Evolutionary conservation across 116 monocot genomes (phyloP).

Genomic region (Papilionanthe hybrid): DNA sequence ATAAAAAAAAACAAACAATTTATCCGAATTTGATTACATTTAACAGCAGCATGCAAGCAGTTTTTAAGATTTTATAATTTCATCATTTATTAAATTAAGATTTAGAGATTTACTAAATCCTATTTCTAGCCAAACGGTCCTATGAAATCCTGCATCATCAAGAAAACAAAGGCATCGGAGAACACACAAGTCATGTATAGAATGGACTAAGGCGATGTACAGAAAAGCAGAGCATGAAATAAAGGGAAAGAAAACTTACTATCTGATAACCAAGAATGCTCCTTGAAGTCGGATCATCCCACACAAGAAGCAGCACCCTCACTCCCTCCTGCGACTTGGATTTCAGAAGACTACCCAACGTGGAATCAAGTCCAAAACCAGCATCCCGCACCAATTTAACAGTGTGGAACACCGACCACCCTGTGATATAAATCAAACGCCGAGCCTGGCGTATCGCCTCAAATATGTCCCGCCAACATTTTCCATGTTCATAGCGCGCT

Average conservation of each 20-base stretch:
- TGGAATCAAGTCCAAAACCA: conserved; percentile 11
- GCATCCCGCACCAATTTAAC: conserved; percentile 53
- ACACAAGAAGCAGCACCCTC: conserved; percentile 83
- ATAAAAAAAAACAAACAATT: no score
- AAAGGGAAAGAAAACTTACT: conserved; percentile 23
- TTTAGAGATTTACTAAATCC: background rate
- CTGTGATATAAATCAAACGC: conserved; percentile 69
- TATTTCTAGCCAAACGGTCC: background rate
- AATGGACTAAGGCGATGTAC: background rate
- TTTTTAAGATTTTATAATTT: background rate
- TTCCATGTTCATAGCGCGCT: conserved; percentile 60
- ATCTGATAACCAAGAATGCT: conserved; percentile 64
- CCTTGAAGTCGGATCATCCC: conserved; percentile 97
- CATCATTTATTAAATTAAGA: background rate
- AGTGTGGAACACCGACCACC: conserved; percentile 86
- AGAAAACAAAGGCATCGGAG: background rate
- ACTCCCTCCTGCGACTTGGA: conserved; percentile 85
- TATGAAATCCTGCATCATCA: background rate
- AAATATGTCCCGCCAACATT: conserved; percentile 81
- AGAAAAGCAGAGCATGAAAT: background rate
- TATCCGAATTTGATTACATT: background rate
- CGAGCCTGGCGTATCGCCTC: conserved; percentile 59
- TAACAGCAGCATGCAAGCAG: background rate
- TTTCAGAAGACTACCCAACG: conserved; percentile 74
- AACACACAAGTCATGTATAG: no score